phyloP scores from a whole-genome alignment of 352 stramenopile species.

The Pythium graminicola region DNA sequence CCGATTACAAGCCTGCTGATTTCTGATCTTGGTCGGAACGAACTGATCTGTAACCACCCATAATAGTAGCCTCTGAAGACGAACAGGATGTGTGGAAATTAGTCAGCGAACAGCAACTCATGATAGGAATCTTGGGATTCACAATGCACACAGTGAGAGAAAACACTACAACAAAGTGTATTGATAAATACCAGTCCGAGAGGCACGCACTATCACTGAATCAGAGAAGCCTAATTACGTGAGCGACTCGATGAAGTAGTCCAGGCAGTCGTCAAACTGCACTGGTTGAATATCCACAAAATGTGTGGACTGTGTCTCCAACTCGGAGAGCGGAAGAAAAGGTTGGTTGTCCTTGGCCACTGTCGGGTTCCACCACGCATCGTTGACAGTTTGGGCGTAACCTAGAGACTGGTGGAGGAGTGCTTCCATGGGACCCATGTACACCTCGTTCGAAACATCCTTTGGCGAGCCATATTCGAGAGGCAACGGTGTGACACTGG shows the following conservation, averaged over 20 bases:
- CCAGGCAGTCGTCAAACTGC: slow-evolving; percentile 26
- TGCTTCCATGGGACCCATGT: slow-evolving; percentile 7
- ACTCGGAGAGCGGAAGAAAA: slow-evolving; percentile 18
- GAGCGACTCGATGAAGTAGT: slow-evolving; percentile 28
- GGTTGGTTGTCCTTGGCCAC: background rate
- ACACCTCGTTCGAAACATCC: slow-evolving; percentile 15
- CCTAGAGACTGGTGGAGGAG: slow-evolving; percentile 7
- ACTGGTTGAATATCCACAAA: slow-evolving; percentile 11
- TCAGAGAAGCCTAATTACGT: too few species aligned
- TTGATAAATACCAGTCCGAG: too few species aligned
- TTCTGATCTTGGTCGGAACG: too few species aligned
- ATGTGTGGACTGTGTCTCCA: slow-evolving; percentile 7
- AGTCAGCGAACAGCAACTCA: too few species aligned
- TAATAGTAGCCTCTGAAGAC: background rate
- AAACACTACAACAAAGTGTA: background rate
- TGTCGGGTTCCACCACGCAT: slow-evolving; percentile 5
- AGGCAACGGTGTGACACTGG: background rate
- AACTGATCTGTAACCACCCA: background rate
- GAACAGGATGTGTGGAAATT: too few species aligned
- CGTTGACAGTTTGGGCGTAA: background rate
- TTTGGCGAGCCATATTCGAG: slow-evolving; percentile 21
- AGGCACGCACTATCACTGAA: too few species aligned
- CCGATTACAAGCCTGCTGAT: too few species aligned
- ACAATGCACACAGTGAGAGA: background rate
- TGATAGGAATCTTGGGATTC: too few species aligned